Evolutionary conservation across 2,329 filamentous ascomycete genomes (phyloP).

Genomic region (Cladorrhinum sp.): DNA sequence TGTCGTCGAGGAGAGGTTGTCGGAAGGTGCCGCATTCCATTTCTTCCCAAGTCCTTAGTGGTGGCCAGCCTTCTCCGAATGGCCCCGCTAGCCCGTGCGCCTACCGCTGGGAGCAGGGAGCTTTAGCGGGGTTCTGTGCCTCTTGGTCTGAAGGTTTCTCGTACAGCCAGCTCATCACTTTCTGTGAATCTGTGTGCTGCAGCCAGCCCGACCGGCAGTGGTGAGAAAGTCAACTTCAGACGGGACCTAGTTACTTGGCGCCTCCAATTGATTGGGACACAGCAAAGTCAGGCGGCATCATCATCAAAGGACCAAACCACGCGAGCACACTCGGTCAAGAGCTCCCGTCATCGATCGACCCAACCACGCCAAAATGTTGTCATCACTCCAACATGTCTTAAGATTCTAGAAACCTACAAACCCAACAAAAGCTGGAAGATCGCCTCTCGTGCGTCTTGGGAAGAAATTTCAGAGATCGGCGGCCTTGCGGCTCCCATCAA

Average conservation of each 20-base stretch:
- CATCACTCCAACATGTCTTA: no score
- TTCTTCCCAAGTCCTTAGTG: neutral
- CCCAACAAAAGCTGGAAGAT: neutral
- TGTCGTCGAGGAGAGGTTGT: neutral
- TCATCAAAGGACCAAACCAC: neutral
- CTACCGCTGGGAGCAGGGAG: neutral
- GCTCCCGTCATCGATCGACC: no score
- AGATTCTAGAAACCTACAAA: neutral
- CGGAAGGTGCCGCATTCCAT: slow-evolving; percentile 3
- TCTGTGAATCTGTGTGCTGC: no score
- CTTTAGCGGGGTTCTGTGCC: neutral
- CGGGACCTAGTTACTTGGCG: neutral
- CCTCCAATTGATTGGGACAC: no score
- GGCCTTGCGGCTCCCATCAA: no score
- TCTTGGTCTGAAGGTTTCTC: neutral
- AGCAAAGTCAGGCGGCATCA: neutral
- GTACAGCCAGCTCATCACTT: neutral
- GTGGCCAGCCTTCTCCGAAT: neutral
- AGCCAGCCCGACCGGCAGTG: neutral
- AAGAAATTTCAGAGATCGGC: slow-evolving; percentile 1
- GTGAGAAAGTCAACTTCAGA: neutral
- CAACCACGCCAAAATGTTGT: neutral
- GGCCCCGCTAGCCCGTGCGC: neutral
- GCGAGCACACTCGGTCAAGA: no score
- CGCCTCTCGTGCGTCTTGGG: neutral